Base-by-base conservation (phyloP, 192 early-diverging fungal species). In the Rhizoclosmatium globosum region DNA sequence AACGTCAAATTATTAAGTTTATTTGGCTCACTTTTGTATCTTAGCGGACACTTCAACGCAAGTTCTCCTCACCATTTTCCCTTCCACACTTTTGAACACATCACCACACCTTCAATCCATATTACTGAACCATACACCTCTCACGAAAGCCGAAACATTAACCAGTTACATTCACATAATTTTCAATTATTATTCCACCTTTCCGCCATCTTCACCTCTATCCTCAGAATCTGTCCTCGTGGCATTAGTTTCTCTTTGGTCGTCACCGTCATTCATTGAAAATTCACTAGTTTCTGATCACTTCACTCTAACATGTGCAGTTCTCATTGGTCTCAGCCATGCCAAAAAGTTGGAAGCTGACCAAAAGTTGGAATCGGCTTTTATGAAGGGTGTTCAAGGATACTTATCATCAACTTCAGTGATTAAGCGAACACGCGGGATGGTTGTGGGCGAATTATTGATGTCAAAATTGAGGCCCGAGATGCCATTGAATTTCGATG, bases 371-470 rank as follows among this genome's bases (percentile, higher is more conserved):
- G 74, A 76, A 46, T 17, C 19, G 15, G 4, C 6, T 23, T 64
- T 53, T 39, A 76, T 50, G 61, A 19, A 67, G 44, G 74, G 74
- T 13, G 47, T 76, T 41, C 74, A 66, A 38, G 1, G 19, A 11
- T 66, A 76, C 41, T 21, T 76, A 17, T 59, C 62, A 38, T 50
- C 47, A 1, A 76, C 74, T 19, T 53, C 57, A 2, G 62, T 9
- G 9, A 7, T 53, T 4, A 76, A 76, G 48, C 61, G 74, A 38
- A 66, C 46, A 31, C 15, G 47, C 21, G 62, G 62, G 4, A 76
- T 76, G 74, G 74, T 76, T 9, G 45, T 76, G 0, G 74, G 74
- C 3, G 62, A 76, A 76, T 53, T 11, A 50, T 4, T 76, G 21
- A 66, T 66, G 62, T 21, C 13, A 11, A 38, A 23, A 48, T n/a